Evolutionary conservation across 345 rosid species (phyloP).

Genomic region (Ceriops decandra): DNA sequence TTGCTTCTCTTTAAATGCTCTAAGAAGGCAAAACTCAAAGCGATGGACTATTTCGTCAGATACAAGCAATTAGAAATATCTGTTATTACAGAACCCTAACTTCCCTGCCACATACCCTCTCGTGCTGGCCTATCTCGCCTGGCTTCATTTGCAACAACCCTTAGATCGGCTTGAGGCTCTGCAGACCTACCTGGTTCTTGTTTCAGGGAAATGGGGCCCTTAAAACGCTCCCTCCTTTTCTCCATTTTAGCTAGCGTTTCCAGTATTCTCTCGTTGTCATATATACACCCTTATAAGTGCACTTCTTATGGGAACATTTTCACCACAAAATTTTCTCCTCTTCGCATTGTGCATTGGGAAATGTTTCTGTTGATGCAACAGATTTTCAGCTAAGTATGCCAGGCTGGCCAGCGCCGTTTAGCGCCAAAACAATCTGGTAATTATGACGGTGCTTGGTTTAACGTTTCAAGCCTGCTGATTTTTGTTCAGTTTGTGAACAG

Average conservation of each 20-base stretch:
- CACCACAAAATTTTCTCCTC: not conserved
- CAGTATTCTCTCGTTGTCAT: slow-evolving; percentile 35
- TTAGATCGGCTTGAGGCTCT: slow-evolving; percentile 20
- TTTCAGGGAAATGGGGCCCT: slow-evolving; percentile 26
- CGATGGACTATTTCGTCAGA: too few relatives aligned
- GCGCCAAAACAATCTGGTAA: too few relatives aligned
- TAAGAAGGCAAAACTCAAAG: not conserved
- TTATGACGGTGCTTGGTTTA: too few relatives aligned
- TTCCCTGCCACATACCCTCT: slow-evolving; percentile 59
- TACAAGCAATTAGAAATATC: not conserved
- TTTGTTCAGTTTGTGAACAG: too few relatives aligned
- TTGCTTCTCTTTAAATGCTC: not conserved
- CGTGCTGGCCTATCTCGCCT: slow-evolving; percentile 44
- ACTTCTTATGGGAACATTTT: slow-evolving; percentile 15
- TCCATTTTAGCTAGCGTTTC: slow-evolving; percentile 61
- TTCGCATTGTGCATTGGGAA: slow-evolving; percentile 6
- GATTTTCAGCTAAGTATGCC: too few relatives aligned
- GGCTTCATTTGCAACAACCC: slow-evolving; percentile 22
- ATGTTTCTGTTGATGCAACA: too few relatives aligned
- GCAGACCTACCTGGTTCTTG: slow-evolving; percentile 21
- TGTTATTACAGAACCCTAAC: slow-evolving; percentile 11
- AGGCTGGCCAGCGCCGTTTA: too few relatives aligned
- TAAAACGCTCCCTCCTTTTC: slow-evolving; percentile 61
- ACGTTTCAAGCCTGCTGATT: too few relatives aligned
- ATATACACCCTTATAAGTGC: slow-evolving; percentile 7